phyloP scores from a whole-genome alignment of 495 filamentous ascomycete genomes.

The Hamigera avellanea region DNA sequence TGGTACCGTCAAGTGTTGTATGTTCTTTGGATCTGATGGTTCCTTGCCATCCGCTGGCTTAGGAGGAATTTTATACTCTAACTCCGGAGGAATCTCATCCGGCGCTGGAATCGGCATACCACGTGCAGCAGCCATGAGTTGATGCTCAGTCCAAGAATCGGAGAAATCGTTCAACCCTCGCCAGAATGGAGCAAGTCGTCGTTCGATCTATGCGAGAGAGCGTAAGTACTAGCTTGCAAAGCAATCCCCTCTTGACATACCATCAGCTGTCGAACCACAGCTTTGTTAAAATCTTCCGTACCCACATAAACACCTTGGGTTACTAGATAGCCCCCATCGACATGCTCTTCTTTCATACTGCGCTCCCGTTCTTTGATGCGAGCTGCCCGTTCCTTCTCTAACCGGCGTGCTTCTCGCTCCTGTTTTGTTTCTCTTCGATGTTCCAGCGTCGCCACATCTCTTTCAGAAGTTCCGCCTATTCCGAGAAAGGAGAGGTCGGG shows the following conservation, averaged over 20 bases:
- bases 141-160: constrained; percentile 83
- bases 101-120: constrained; percentile 75
- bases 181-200: constrained; percentile 90
- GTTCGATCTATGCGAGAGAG: constrained; percentile 56
- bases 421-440: constrained; percentile 77
- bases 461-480: constrained; percentile 30
- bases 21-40: constrained; percentile 30
- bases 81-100: constrained; percentile 65
- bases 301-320: constrained; percentile 91
- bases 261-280: constrained; percentile 82
- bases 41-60: constrained; percentile 28
- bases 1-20: constrained; percentile 62
- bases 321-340: constrained; percentile 90
- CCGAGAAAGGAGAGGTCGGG: constrained; percentile 47
- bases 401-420: constrained; percentile 74
- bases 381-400: constrained; percentile 66
- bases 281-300: constrained; percentile 86
- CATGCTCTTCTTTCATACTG: constrained; percentile 85
- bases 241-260: constrained; percentile 33
- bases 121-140: constrained; percentile 83
- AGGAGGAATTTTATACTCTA: constrained; percentile 35
- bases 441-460: constrained; percentile 32
- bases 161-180: constrained; percentile 82
- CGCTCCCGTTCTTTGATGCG: constrained; percentile 75
- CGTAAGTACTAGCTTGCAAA: neutral